These are phyloP conservation scores for Ophiostoma tasmaniense DNA, from an alignment of 2,329 filamentous ascomycete genomes.

Conservation along the genomic window DNA sequence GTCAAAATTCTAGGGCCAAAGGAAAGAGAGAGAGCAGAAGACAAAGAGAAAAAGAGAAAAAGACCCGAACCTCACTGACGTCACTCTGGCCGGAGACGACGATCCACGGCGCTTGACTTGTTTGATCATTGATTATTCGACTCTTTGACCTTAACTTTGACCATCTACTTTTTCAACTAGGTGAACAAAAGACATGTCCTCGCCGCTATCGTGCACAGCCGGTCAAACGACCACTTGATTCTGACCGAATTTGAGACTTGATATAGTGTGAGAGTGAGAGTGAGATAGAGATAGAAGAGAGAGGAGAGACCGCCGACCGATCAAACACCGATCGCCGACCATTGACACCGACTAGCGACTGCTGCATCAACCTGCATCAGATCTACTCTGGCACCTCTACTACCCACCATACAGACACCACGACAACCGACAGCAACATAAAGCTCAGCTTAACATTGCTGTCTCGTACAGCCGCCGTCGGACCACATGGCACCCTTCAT, in stretches of 20 bases:
- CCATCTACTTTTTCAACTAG: not conserved
- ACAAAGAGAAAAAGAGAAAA: not conserved
- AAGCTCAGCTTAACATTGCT: not conserved
- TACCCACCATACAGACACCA: not conserved
- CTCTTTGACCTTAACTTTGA: not conserved
- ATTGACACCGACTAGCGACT: not conserved
- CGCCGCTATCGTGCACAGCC: not conserved
- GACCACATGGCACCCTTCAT: not conserved
- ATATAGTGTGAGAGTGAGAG: too few species aligned
- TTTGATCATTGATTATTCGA: not conserved
- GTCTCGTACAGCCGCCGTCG: not conserved
- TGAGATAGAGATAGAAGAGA: too few species aligned
- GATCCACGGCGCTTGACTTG: not conserved
- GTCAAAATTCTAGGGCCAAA: too few species aligned
- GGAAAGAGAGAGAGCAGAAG: too few species aligned
- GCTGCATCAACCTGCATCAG: not conserved
- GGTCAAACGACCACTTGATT: not conserved
- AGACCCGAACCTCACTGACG: conserved; percentile 2
- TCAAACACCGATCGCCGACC: not conserved
- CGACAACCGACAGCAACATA: too few species aligned
- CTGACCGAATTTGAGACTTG: not conserved
- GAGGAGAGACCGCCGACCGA: not conserved
- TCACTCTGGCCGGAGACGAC: not conserved
- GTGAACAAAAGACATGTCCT: not conserved
- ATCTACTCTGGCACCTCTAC: not conserved